Percentiles rank a stretch among this genome's conserved stretches.
These are phyloP conservation scores for Geotrichum carabidarum DNA, from an alignment of 1,139 yeast species.

Conservation along the genomic window DNA sequence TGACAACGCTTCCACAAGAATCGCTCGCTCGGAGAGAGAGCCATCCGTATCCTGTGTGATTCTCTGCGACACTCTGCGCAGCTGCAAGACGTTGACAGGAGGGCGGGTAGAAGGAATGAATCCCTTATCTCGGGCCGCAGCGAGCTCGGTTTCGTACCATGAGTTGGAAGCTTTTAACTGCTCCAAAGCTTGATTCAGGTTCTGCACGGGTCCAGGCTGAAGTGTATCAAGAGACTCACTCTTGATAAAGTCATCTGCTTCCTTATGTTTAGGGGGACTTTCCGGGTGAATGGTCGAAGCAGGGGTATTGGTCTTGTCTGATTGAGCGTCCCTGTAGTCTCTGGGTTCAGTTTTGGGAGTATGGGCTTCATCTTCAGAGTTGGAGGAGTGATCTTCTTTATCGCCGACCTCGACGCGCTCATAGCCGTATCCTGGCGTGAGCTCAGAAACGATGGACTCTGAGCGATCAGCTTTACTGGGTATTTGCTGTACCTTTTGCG, in stretches of 20 bases:
- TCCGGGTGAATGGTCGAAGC: slow-evolving; percentile 12
- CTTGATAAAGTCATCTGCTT: neutral
- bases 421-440: slow-evolving; percentile 25
- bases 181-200: slow-evolving; percentile 21
- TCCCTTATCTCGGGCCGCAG: slow-evolving; percentile 31
- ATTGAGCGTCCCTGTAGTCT: slow-evolving; percentile 11
- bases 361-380: slow-evolving; percentile 5
- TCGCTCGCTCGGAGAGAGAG: slow-evolving; percentile 31
- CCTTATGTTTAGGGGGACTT: neutral
- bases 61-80: slow-evolving; percentile 32
- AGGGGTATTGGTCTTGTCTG: slow-evolving; percentile 13
- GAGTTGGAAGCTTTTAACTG: slow-evolving; percentile 35
- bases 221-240: neutral
- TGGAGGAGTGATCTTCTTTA: slow-evolving; percentile 3
- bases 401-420: slow-evolving; percentile 24
- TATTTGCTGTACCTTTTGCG: slow-evolving; percentile 2
- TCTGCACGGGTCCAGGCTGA: neutral
- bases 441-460: slow-evolving; percentile 22
- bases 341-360: slow-evolving; percentile 10
- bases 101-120: slow-evolving; percentile 31
- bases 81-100: slow-evolving; percentile 32
- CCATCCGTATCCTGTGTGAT: slow-evolving; percentile 30
- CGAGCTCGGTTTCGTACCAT: slow-evolving; percentile 35
- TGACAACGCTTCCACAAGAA: slow-evolving; percentile 32
- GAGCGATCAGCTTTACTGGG: slow-evolving; percentile 10